Conservation (phyloP, 2,329 filamentous ascomycete genomes). For the Xylariaceae sp. region DNA sequence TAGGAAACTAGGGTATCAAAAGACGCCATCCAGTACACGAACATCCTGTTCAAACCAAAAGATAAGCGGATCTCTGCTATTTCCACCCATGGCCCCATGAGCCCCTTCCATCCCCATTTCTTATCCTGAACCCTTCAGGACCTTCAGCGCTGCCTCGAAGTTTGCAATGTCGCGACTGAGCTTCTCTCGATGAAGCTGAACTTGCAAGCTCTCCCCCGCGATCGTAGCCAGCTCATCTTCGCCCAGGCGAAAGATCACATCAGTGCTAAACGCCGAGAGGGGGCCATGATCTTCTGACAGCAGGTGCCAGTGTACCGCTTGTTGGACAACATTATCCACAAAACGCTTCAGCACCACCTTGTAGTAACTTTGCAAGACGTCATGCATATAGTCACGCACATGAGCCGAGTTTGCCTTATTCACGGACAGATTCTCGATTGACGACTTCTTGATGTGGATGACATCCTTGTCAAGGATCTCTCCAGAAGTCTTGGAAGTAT, state of each 20-base stretch:
- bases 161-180: conserved; percentile 38
- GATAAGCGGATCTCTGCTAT: too few relatives aligned
- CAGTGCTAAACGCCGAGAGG: conserved; percentile 41
- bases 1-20: too few relatives aligned
- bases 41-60: too few relatives aligned
- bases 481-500: neutral
- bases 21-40: too few relatives aligned
- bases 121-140: conserved; percentile 6
- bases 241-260: conserved; percentile 39
- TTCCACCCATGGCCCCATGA: too few relatives aligned
- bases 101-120: too few relatives aligned
- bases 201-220: conserved; percentile 42
- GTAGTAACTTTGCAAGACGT: conserved; percentile 50
- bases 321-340: conserved; percentile 47
- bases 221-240: conserved; percentile 41
- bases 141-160: conserved; percentile 28
- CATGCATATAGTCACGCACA: conserved; percentile 42
- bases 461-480: conserved; percentile 15
- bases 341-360: conserved; percentile 49
- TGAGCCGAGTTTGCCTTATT: conserved; percentile 29
- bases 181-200: conserved; percentile 30
- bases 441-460: conserved; percentile 20
- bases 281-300: conserved; percentile 41
- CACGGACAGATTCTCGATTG: conserved; percentile 21
- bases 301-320: conserved; percentile 44